A percentile compares a stretch with the other conserved stretches of the same genome.
Conservation (phyloP, 768 basidiomycete genomes). For the Suillus luteus region DNA sequence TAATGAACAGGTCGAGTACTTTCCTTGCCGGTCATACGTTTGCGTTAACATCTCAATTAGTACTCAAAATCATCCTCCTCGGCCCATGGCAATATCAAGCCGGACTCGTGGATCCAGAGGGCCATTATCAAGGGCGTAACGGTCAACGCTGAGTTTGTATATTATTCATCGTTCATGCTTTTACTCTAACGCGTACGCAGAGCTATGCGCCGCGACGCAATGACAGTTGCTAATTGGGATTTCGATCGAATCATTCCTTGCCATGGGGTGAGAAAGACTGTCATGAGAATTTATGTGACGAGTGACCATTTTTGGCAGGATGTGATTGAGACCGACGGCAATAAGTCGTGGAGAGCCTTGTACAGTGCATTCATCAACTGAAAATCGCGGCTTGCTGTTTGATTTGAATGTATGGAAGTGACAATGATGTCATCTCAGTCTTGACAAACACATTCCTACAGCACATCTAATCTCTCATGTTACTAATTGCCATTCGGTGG, state of each 20-base stretch:
- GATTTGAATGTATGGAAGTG: background rate
- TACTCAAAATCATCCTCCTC: constrained; percentile 40
- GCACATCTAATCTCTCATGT: background rate
- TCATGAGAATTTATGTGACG: constrained; percentile 8
- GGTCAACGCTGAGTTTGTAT: constrained; percentile 32
- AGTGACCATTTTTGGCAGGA: constrained; percentile 36
- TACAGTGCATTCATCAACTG: constrained; percentile 36
- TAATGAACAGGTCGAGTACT: constrained; percentile 61
- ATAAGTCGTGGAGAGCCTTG: constrained; percentile 53
- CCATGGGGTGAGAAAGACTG: constrained; percentile 47
- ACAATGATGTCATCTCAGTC: background rate
- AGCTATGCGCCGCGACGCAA: constrained; percentile 63
- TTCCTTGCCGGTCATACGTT: constrained; percentile 1
- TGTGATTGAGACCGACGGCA: constrained; percentile 63
- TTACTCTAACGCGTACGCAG: constrained; percentile 25
- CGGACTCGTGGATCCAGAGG: constrained; percentile 34
- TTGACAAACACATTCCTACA: background rate
- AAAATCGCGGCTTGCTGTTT: background rate
- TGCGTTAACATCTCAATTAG: constrained; percentile 20
- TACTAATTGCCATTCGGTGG: background rate
- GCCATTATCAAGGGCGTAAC: constrained; percentile 22
- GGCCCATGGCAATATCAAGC: constrained; percentile 30
- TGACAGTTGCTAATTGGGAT: constrained; percentile 70
- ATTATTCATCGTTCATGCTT: background rate
- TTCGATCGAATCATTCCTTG: constrained; percentile 77